These are phyloP conservation scores for Corymbia maculata DNA, from an alignment of 345 rosid species.

Conservation along the genomic window DNA sequence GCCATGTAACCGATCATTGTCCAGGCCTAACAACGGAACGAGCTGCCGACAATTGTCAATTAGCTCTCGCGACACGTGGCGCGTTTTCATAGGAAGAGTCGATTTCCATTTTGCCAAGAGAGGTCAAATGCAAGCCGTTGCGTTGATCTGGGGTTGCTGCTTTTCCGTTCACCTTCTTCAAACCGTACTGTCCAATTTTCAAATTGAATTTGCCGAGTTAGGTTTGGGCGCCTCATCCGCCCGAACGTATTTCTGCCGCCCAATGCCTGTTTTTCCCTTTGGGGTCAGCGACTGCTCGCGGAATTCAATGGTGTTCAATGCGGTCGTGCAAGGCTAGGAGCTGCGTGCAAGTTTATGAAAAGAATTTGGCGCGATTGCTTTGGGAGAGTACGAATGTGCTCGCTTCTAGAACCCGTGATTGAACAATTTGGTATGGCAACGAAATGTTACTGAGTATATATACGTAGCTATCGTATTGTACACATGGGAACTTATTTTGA, in stretches of 20 bases:
- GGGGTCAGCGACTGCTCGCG: neutral
- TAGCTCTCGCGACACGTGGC: neutral
- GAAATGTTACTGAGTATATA: neutral
- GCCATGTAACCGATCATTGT: neutral
- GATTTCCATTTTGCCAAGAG: neutral
- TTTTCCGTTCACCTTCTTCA: neutral
- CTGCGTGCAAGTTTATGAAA: neutral
- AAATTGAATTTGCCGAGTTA: neutral
- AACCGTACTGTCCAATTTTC: neutral
- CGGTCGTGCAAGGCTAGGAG: neutral
- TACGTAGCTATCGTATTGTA: neutral
- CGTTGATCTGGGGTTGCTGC: neutral
- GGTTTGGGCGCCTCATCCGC: neutral
- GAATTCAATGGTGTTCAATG: neutral
- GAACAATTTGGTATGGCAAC: neutral
- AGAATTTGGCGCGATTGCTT: neutral
- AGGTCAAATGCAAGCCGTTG: neutral
- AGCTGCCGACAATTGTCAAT: neutral
- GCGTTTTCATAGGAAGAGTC: neutral
- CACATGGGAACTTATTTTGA: neutral
- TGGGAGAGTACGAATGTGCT: neutral
- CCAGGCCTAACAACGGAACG: neutral
- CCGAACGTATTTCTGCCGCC: neutral
- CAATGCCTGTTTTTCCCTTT: neutral
- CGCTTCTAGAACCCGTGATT: neutral